phyloP scores from a whole-genome alignment of 2,329 filamentous ascomycete species.

The Hypoxylon rubiginosum region DNA sequence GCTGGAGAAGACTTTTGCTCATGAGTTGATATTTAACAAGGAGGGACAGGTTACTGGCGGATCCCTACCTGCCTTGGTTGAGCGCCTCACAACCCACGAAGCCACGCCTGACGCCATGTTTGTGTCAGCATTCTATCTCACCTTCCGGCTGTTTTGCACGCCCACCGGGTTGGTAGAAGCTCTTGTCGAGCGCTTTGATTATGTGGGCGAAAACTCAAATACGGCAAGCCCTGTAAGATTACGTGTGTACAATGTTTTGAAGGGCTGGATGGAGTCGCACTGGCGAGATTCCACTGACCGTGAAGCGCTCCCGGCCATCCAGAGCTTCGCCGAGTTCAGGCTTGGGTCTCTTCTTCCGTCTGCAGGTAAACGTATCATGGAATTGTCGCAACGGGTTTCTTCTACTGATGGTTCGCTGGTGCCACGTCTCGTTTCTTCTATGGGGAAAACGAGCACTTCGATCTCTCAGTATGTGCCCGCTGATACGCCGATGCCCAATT shows the following conservation, averaged over 20 bases:
- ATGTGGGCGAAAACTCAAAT: conserved; percentile 82
- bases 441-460: conserved; percentile 88
- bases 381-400: conserved; percentile 83
- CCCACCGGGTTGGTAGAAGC: conserved; percentile 82
- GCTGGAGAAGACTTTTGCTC: conserved; percentile 91
- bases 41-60: conserved; percentile 96
- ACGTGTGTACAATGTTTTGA: conserved; percentile 95
- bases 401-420: conserved; percentile 80
- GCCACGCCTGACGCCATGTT: conserved; percentile 93
- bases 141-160: conserved; percentile 92
- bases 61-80: conserved; percentile 90
- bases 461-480: conserved; percentile 77
- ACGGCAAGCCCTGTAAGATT: conserved; percentile 86
- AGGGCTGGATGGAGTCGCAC: conserved; percentile 96
- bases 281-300: conserved; percentile 89
- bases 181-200: conserved; percentile 92
- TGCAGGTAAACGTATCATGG: conserved; percentile 83
- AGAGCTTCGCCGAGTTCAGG: conserved; percentile 82
- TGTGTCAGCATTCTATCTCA: conserved; percentile 94
- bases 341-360: conserved; percentile 77
- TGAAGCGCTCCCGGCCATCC: conserved; percentile 80
- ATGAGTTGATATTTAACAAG: conserved; percentile 93
- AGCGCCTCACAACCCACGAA: conserved; percentile 92
- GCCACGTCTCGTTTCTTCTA: conserved; percentile 84
- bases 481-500: conserved; percentile 78